These are phyloP conservation scores for Fonsecaea erecta DNA, from an alignment of 2,329 filamentous ascomycete species.

Conservation along the genomic window DNA sequence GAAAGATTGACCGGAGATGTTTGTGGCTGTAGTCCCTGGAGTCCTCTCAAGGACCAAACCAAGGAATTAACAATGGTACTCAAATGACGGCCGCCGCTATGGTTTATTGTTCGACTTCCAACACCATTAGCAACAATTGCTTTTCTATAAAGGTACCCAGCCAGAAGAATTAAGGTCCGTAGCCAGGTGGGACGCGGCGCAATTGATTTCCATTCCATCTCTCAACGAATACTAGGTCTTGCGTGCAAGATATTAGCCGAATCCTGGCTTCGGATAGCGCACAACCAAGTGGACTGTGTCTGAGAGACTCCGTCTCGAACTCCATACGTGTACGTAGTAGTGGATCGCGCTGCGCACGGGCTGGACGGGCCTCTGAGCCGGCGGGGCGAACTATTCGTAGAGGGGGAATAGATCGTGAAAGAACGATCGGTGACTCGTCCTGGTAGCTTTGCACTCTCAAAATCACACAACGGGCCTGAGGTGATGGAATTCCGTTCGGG, in stretches of 20 bases:
- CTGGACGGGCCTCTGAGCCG: neutral
- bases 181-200: neutral
- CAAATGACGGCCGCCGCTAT: neutral
- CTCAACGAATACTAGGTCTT: neutral
- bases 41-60: neutral
- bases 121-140: neutral
- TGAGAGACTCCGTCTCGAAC: neutral
- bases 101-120: neutral
- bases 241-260: neutral
- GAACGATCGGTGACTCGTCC: neutral
- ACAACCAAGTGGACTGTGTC: neutral
- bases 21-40: neutral
- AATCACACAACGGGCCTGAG: neutral
- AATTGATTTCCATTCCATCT: neutral
- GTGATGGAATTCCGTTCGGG: neutral
- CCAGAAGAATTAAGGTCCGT: neutral
- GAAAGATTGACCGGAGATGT: conserved; percentile 1
- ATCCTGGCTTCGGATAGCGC: neutral
- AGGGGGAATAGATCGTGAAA: neutral
- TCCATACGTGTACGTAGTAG: neutral
- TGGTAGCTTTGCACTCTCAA: neutral
- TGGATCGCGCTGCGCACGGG: neutral
- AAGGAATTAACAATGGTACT: neutral
- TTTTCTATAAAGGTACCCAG: neutral
- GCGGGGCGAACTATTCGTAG: neutral